A percentile compares a stretch with the other conserved stretches of the same genome.
Conservation (phyloP, 2,329 filamentous ascomycete species). For the Chaetomiaceae sp. region DNA sequence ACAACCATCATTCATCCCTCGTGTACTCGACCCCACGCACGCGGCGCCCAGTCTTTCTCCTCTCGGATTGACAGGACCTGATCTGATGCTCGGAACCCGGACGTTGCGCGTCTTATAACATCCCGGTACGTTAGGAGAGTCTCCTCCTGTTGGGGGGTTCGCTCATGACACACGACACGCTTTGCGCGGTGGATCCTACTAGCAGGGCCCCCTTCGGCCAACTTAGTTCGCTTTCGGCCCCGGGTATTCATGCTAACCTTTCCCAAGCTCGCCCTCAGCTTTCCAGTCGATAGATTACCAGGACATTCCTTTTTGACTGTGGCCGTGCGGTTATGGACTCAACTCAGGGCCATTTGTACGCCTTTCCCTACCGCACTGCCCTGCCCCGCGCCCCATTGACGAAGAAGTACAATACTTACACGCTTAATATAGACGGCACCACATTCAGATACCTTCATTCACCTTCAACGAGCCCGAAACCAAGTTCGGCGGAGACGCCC, state of each 20-base stretch:
- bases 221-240: slow-evolving; percentile 27
- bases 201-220: slow-evolving; percentile 29
- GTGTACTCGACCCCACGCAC: slow-evolving; percentile 6
- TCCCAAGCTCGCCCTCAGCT: slow-evolving; percentile 30
- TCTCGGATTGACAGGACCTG: slow-evolving; percentile 30
- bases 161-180: slow-evolving; percentile 36
- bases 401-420: slow-evolving; percentile 35
- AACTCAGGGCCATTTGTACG: slow-evolving; percentile 50
- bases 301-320: slow-evolving; percentile 32
- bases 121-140: slow-evolving; percentile 39
- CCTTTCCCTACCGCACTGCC: slow-evolving; percentile 26
- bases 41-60: slow-evolving; percentile 21
- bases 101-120: slow-evolving; percentile 34
- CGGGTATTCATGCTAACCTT: slow-evolving; percentile 37
- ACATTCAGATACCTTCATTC: slow-evolving; percentile 47
- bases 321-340: slow-evolving; percentile 45
- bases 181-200: slow-evolving; percentile 30
- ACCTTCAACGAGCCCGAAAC: slow-evolving; percentile 44
- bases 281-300: slow-evolving; percentile 35
- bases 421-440: slow-evolving; percentile 38
- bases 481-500: slow-evolving; percentile 43
- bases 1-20: no score
- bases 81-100: slow-evolving; percentile 27
- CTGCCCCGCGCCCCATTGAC: slow-evolving; percentile 10
- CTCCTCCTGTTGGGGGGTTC: slow-evolving; percentile 28